Evolutionary conservation across 2,329 filamentous ascomycete species (phyloP).

Genomic region (Verticillium albo-atrum): DNA sequence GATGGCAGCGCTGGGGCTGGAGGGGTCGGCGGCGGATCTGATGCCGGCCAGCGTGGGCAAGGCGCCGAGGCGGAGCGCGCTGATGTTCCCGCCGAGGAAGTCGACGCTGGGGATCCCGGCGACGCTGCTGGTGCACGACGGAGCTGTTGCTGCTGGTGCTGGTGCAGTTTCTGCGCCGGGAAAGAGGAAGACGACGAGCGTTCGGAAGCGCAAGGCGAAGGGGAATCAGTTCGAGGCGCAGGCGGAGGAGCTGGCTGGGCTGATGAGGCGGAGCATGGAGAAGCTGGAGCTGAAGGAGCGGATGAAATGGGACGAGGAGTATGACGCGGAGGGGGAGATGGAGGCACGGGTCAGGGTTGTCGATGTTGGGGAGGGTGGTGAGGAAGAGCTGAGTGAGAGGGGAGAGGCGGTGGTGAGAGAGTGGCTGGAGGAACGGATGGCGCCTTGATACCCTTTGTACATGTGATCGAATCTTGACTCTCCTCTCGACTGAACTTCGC

Average conservation of each 20-base stretch:
- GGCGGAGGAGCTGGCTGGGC: constrained; percentile 37
- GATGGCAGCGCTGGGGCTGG: constrained; percentile 12
- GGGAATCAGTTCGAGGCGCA: constrained; percentile 42
- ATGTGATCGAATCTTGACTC: not conserved
- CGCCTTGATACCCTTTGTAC: not conserved
- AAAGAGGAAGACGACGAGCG: constrained; percentile 13
- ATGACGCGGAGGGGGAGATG: constrained; percentile 26
- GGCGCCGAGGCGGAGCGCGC: constrained; percentile 32
- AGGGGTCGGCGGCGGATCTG: constrained; percentile 7
- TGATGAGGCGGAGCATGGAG: constrained; percentile 46
- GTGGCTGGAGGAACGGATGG: constrained; percentile 23
- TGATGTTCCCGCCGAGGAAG: constrained; percentile 42
- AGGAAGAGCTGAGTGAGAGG: constrained; percentile 18
- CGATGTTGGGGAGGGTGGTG: constrained; percentile 25
- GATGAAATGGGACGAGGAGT: constrained; percentile 34
- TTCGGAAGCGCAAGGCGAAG: constrained; percentile 9
- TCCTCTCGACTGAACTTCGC: not conserved
- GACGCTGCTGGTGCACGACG: constrained; percentile 43
- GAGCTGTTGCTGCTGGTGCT: constrained; percentile 11
- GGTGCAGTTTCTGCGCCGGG: constrained; percentile 3
- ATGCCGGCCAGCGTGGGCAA: constrained; percentile 12
- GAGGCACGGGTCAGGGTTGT: constrained; percentile 31
- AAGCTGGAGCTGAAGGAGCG: constrained; percentile 40
- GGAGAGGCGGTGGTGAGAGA: constrained; percentile 20
- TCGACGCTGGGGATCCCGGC: constrained; percentile 46